Conservation (phyloP, 768 basidiomycete genomes). For the Naganishia onofrii region DNA sequence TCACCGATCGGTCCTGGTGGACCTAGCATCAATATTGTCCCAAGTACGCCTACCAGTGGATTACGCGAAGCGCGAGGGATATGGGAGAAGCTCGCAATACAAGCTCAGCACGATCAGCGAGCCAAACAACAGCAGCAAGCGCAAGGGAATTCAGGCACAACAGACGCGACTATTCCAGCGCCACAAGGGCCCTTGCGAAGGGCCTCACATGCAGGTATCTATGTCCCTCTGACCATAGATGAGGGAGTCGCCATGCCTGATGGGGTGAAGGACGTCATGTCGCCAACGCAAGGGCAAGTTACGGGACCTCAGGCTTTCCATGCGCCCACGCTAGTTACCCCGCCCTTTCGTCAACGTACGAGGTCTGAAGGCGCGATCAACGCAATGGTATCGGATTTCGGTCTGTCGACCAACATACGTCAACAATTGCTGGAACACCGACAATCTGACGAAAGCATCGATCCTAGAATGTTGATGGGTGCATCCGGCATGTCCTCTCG, state of each 20-base stretch:
- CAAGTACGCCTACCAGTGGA: conserved; percentile 32
- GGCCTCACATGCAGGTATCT: conserved; percentile 25
- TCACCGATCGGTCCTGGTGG: conserved; percentile 33
- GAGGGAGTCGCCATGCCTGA: not conserved
- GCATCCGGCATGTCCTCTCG: conserved; percentile 24
- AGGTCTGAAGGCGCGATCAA: conserved; percentile 23
- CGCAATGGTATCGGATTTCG: conserved; percentile 16
- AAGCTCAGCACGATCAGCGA: conserved; percentile 28
- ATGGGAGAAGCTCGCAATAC: conserved; percentile 32
- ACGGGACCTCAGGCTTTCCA: not conserved
- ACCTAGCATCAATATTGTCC: conserved; percentile 35
- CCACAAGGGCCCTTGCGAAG: conserved; percentile 6
- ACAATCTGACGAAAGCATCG: conserved; percentile 19
- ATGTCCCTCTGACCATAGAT: conserved; percentile 15
- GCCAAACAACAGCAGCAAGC: not conserved
- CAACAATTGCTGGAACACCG: conserved; percentile 19
- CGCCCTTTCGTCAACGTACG: conserved; percentile 19
- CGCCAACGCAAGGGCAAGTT: not conserved
- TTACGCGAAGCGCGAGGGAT: conserved; percentile 31
- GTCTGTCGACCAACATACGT: not conserved
- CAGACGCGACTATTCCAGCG: not conserved
- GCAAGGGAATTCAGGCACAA: not conserved
- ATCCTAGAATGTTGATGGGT: conserved; percentile 28
- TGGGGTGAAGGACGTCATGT: not conserved
- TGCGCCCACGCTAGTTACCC: not conserved